These are phyloP conservation scores for Panicum miliaceum DNA, from an alignment of 176 grass and related monocot species.

Conservation along the genomic window DNA sequence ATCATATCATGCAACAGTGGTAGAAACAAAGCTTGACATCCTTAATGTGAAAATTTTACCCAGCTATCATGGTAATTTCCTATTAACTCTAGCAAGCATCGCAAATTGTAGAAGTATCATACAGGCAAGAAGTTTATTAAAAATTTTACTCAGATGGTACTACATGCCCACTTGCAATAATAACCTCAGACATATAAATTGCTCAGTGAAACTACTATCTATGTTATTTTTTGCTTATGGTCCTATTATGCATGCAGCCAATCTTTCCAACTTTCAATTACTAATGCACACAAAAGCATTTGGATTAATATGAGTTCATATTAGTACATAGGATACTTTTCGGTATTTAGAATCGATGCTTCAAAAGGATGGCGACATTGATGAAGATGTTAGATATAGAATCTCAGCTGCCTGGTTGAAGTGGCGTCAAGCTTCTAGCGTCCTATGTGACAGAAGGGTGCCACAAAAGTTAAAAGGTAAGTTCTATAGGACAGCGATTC, in stretches of 20 bases:
- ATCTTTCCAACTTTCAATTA: neutral
- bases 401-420: too few relatives aligned
- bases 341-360: too few relatives aligned
- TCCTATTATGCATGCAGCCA: neutral
- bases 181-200: neutral
- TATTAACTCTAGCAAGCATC: slow-evolving; percentile 13
- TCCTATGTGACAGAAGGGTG: too few relatives aligned
- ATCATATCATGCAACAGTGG: neutral
- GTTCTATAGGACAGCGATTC: too few relatives aligned
- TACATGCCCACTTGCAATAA: neutral
- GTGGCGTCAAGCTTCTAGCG: too few relatives aligned
- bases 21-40: slow-evolving; percentile 21
- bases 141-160: neutral
- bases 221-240: neutral
- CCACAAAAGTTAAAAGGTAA: too few relatives aligned
- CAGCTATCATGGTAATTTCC: neutral
- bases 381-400: too few relatives aligned
- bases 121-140: neutral
- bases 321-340: too few relatives aligned
- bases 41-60: neutral
- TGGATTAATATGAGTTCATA: neutral
- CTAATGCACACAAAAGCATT: neutral
- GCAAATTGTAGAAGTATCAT: neutral
- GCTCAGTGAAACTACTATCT: neutral
- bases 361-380: too few relatives aligned